phyloP scores from a whole-genome alignment of 2,329 filamentous ascomycete species.

The Epichloe baconii region DNA sequence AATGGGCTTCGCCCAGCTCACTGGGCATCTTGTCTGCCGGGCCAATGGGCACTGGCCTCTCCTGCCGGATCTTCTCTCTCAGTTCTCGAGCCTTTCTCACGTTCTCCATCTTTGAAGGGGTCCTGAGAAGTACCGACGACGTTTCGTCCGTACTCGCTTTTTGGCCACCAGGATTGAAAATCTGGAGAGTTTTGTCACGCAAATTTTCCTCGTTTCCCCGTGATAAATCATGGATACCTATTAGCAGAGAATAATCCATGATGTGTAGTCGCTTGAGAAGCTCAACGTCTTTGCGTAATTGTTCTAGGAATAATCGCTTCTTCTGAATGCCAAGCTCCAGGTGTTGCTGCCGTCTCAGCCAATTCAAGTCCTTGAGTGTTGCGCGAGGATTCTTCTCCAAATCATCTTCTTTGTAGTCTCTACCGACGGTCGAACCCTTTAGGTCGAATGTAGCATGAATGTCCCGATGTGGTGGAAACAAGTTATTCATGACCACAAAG shows the following conservation, averaged over 20 bases:
- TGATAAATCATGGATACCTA: constrained; percentile 83
- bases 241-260: constrained; percentile 95
- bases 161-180: constrained; percentile 82
- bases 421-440: constrained; percentile 89
- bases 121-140: constrained; percentile 61
- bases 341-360: constrained; percentile 73
- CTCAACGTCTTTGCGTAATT: constrained; percentile 76
- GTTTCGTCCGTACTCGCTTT: constrained; percentile 41
- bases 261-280: constrained; percentile 82
- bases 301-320: constrained; percentile 75
- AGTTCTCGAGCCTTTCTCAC: constrained; percentile 83
- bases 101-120: constrained; percentile 86
- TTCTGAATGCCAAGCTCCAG: constrained; percentile 83
- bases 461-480: constrained; percentile 93
- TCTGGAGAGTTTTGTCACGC: constrained; percentile 74
- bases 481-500: constrained; percentile 99
- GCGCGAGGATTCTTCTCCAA: constrained; percentile 80
- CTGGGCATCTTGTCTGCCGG: constrained; percentile 84
- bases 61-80: constrained; percentile 80
- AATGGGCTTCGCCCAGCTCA: constrained; percentile 64
- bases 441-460: constrained; percentile 96
- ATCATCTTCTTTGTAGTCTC: constrained; percentile 82
- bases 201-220: constrained; percentile 89
- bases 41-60: constrained; percentile 87
- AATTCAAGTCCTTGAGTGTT: constrained; percentile 93